phyloP scores from a whole-genome alignment of 1,284 basidiomycete species.

The Cryptococcus sp. region DNA sequence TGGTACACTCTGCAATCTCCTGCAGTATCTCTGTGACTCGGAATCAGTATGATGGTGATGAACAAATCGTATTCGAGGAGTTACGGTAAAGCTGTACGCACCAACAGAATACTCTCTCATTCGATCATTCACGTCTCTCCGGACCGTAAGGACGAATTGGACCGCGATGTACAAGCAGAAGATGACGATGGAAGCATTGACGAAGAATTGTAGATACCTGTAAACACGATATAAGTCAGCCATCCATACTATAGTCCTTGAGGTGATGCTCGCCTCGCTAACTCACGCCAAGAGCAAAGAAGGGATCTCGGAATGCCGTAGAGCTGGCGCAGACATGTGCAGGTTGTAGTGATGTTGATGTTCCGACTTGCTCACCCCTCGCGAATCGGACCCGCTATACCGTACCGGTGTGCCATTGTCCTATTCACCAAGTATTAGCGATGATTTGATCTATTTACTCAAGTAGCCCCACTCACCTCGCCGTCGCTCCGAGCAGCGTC shows the following conservation, averaged over 20 bases:
- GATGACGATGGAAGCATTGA: conserved; percentile 83
- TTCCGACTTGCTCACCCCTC: conserved; percentile 18
- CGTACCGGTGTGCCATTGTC: conserved; percentile 9
- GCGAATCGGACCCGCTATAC: conserved; percentile 15
- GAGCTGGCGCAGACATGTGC: conserved; percentile 40
- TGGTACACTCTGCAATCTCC: conserved; percentile 80
- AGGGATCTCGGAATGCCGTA: conserved; percentile 52
- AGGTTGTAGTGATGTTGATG: conserved; percentile 46
- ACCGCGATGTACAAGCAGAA: conserved; percentile 82
- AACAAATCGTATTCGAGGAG: too few species aligned
- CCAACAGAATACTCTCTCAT: conserved; percentile 88
- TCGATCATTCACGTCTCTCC: conserved; percentile 84
- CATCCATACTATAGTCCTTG: neutral
- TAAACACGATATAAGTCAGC: conserved; percentile 15
- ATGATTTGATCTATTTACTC: neutral
- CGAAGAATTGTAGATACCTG: conserved; percentile 90
- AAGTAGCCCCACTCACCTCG: conserved; percentile 24
- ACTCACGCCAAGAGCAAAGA: conserved; percentile 72
- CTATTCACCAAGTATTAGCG: neutral
- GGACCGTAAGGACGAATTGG: conserved; percentile 84
- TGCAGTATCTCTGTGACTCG: conserved; percentile 73
- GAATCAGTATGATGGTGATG: neutral
- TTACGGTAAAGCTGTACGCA: conserved; percentile 48
- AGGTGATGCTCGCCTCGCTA: conserved; percentile 16
- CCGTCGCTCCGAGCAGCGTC: conserved; percentile 26